Conservation (phyloP, 2,329 filamentous ascomycete genomes). For the Pseudopithomyces chartarum region DNA sequence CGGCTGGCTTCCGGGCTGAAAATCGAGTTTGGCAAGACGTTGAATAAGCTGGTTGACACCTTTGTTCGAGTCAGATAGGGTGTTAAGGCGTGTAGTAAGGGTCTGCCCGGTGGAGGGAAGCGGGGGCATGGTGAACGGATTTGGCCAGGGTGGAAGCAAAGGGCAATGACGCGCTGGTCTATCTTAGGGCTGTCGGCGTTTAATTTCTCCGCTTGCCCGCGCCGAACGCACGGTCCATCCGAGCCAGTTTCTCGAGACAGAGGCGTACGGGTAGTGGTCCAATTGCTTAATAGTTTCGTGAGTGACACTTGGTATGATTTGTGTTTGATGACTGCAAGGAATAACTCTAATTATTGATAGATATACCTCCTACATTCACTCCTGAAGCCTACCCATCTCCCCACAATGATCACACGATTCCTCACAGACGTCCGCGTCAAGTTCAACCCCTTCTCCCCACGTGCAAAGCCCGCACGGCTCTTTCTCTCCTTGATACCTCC, state of each 20-base stretch:
- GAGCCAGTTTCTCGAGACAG: constrained; percentile 1
- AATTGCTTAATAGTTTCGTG: not conserved
- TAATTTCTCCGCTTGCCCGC: constrained; percentile 19
- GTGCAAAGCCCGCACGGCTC: constrained; percentile 80
- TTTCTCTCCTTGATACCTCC: constrained; percentile 87
- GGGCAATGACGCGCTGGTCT: constrained; percentile 33
- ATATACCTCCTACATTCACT: not conserved
- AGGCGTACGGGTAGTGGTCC: not conserved
- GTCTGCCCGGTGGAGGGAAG: constrained; percentile 40
- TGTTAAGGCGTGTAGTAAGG: constrained; percentile 55
- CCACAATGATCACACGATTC: constrained; percentile 80
- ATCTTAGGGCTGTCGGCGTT: constrained; percentile 19
- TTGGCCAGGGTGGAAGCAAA: constrained; percentile 31
- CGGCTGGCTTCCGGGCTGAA: constrained; percentile 65
- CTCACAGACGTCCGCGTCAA: constrained; percentile 81
- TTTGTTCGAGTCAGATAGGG: constrained; percentile 60
- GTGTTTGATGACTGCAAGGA: not conserved
- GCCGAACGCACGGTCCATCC: constrained; percentile 25
- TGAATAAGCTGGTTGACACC: constrained; percentile 60
- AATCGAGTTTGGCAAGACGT: constrained; percentile 64
- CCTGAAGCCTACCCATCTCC: constrained; percentile 6
- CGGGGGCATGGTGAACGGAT: constrained; percentile 36
- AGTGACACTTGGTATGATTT: not conserved
- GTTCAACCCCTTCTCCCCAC: constrained; percentile 89
- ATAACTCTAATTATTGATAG: constrained; percentile 1